Base-by-base conservation (phyloP, 352 stramenopile species). In the Phytophthora sansomeana region DNA sequence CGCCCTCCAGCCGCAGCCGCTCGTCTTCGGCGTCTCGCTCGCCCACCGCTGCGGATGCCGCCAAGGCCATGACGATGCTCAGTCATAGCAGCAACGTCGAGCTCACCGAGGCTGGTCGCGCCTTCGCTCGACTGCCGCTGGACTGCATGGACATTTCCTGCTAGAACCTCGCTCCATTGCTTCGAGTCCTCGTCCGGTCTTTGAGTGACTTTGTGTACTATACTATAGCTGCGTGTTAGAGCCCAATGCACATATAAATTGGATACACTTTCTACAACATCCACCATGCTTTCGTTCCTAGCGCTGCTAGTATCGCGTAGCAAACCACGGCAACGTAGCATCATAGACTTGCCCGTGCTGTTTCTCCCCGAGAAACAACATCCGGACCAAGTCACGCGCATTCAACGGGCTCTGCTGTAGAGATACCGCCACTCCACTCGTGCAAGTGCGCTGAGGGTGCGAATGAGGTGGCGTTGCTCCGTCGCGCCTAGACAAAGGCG, bases 71-170 rank as follows among this genome's bases (percentile, higher is more conserved):
- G 58, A 69, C 50, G 26, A 64, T 69, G 44, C 54, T 57, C 41
- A 67, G 56, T 26, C 48, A 63, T 32, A 63, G 41, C 38, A 57
- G 8, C 51, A 53, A 17, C 17, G 10, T 54, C 14, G 36, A 69
- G 28, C 60, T 85, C 24, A 83, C 77, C 19, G 60, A 75, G 36
- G 77, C 77, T 2, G 75, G 74, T 44, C 77, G 63, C 4, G 77
- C 69, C 21, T 85, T 74, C 49, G 73, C 76, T 46, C 65, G 74
- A 11, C 55, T 85, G 16, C 75, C 75, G 2, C 26, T 82, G 21
- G 77, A 80, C 38, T 81, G 76, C 60, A 78, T 78, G 67, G 36
- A 32, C 69, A 36, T 29, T 10, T 61, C 49, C 36, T 57, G 30
- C 56, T 67, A 55, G 21, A 60, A 10, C 17, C 43, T n/a, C n/a